A percentile compares a stretch with the other conserved stretches of the same genome.
These are phyloP conservation scores for Auriscalpium vulgare DNA, from an alignment of 768 basidiomycete genomes.

Conservation along the genomic window DNA sequence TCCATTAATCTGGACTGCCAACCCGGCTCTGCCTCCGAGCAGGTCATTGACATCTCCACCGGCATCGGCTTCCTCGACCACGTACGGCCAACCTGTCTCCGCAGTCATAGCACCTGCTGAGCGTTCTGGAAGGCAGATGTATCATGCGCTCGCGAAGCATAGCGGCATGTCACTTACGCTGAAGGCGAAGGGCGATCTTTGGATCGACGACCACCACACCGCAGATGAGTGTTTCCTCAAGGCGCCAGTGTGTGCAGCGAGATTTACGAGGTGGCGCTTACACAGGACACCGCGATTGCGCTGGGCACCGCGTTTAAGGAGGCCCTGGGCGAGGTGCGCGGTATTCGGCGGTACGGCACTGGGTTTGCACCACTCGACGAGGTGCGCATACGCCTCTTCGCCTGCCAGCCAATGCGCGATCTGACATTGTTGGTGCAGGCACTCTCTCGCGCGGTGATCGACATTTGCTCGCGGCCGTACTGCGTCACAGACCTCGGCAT, in stretches of 20 bases:
- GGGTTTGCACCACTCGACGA: constrained; percentile 97
- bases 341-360: constrained; percentile 91
- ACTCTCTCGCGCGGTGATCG: constrained; percentile 90
- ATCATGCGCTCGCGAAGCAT: constrained; percentile 94
- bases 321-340: constrained; percentile 89
- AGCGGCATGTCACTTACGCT: constrained; percentile 87
- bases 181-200: constrained; percentile 90
- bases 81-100: constrained; percentile 36
- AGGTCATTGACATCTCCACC: constrained; percentile 79
- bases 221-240: constrained; percentile 66
- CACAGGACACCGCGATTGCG: constrained; percentile 86
- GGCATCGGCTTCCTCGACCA: constrained; percentile 99
- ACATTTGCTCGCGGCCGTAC: constrained; percentile 95
- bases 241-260: neutral
- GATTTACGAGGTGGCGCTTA: constrained; percentile 16
- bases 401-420: neutral
- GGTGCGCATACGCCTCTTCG: constrained; percentile 32
- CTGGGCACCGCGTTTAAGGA: constrained; percentile 88
- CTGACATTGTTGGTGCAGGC: constrained; percentile 44
- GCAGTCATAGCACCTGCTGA: neutral
- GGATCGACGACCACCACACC: constrained; percentile 98
- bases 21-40: constrained; percentile 51
- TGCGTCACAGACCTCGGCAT: constrained; percentile 89
- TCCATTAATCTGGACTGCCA: constrained; percentile 73
- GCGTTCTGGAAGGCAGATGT: constrained; percentile 62